Percentiles rank a stretch among this genome's conserved stretches.
These are phyloP conservation scores for Aspergillus cavernicola DNA, from an alignment of 495 filamentous ascomycete genomes.

Conservation along the genomic window DNA sequence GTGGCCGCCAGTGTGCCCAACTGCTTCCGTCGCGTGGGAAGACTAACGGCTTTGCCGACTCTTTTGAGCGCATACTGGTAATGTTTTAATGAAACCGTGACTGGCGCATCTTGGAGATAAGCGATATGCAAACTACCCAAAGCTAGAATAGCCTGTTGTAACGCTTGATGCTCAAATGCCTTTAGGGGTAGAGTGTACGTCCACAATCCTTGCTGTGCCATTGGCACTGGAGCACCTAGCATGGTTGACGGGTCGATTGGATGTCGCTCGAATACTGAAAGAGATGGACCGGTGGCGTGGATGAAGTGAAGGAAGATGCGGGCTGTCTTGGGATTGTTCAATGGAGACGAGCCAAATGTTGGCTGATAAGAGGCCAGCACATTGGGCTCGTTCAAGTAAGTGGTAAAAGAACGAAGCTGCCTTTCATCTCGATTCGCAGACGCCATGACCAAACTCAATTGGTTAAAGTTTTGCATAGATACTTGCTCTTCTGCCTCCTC, in stretches of 20 bases:
- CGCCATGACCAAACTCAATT: constrained; percentile 42
- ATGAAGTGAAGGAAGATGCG: constrained; percentile 92
- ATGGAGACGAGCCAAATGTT: constrained; percentile 68
- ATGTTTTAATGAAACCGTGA: constrained; percentile 81
- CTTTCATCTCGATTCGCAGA: constrained; percentile 49
- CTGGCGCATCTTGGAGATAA: constrained; percentile 66
- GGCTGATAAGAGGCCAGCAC: constrained; percentile 77
- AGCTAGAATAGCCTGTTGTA: constrained; percentile 90
- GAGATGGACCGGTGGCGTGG: constrained; percentile 77
- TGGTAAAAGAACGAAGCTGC: constrained; percentile 57
- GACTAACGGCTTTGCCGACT: constrained; percentile 68
- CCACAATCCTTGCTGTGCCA: constrained; percentile 75
- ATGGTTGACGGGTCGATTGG: constrained; percentile 72
- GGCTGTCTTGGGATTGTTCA: constrained; percentile 79
- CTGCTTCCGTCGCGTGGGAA: constrained; percentile 66
- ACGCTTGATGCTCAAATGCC: constrained; percentile 74
- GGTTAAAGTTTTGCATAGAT: constrained; percentile 52
- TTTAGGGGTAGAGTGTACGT: constrained; percentile 83
- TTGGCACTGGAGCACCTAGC: constrained; percentile 62
- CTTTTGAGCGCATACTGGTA: constrained; percentile 82
- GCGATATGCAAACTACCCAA: constrained; percentile 85
- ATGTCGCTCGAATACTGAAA: constrained; percentile 86
- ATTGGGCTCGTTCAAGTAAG: constrained; percentile 62
- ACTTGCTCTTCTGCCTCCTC: constrained; percentile 59
- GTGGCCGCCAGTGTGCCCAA: constrained; percentile 83